These are phyloP conservation scores for Pseudisothecium myosuroides DNA, from an alignment of 225 moss, liverwort and hornwort genomes.

Conservation along the genomic window DNA sequence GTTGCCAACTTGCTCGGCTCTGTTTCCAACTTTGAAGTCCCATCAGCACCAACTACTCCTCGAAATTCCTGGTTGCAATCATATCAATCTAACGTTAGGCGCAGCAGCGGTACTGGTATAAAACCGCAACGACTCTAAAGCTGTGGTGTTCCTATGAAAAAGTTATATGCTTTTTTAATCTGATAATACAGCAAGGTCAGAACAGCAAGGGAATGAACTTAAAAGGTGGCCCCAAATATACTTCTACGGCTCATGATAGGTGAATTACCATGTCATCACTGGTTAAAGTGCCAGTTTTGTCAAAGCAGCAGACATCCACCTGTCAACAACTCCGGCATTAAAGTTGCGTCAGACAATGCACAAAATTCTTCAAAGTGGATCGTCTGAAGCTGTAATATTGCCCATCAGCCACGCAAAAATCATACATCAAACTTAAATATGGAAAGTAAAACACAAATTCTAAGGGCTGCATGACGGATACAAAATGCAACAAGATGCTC, in stretches of 20 bases:
- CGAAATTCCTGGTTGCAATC: slow-evolving; percentile 73
- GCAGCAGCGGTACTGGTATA: background rate
- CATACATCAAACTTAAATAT: background rate
- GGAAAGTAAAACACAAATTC: background rate
- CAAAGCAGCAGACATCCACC: slow-evolving; percentile 99
- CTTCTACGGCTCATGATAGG: background rate
- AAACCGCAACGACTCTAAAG: background rate
- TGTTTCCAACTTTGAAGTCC: slow-evolving; percentile 36
- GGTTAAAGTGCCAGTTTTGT: slow-evolving; percentile 96
- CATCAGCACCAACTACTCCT: slow-evolving; percentile 64
- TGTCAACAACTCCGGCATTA: slow-evolving; percentile 11
- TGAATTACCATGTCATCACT: slow-evolving; percentile 90
- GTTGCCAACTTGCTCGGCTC: slow-evolving; percentile 56
- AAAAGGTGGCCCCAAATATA: background rate
- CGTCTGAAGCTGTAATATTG: background rate
- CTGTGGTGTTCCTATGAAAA: background rate
- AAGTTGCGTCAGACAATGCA: background rate
- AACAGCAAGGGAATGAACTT: background rate
- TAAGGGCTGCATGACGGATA: background rate
- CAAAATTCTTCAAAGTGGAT: background rate
- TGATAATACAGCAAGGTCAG: background rate
- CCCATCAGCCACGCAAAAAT: background rate
- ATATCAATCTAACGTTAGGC: background rate
- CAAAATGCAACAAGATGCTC: background rate
- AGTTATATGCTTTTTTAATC: background rate